These are phyloP conservation scores for Rosa persica DNA, from an alignment of 306 rosid genomes.

Conservation along the genomic window DNA sequence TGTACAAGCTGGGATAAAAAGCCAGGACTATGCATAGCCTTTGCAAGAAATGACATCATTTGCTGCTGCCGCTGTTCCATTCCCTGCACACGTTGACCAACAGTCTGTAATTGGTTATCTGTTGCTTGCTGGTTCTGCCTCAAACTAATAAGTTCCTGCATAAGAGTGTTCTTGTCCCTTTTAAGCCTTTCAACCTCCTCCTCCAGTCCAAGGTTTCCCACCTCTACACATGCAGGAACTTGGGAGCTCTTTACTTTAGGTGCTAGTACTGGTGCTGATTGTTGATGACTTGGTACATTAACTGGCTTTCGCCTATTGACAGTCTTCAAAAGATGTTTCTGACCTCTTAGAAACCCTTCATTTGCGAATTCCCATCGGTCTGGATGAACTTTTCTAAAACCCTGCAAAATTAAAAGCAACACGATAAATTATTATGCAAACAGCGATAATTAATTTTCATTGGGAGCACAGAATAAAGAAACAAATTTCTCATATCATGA, in stretches of 20 bases:
- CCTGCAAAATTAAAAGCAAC: constrained; percentile 44
- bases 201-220: constrained; percentile 51
- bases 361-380: constrained; percentile 72
- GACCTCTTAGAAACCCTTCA: constrained; percentile 62
- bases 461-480: neutral
- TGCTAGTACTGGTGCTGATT: constrained; percentile 29
- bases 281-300: constrained; percentile 38
- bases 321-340: constrained; percentile 52
- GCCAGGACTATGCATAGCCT: constrained; percentile 58
- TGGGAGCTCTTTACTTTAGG: constrained; percentile 40
- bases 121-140: constrained; percentile 61
- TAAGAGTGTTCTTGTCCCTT: constrained; percentile 62
- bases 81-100: constrained; percentile 57
- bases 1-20: constrained; percentile 57
- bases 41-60: constrained; percentile 68
- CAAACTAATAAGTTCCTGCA: constrained; percentile 71
- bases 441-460: neutral
- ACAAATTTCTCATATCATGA: neutral
- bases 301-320: constrained; percentile 50
- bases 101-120: constrained; percentile 53
- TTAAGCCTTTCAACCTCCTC: constrained; percentile 59
- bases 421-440: neutral
- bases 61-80: constrained; percentile 71
- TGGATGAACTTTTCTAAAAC: constrained; percentile 62
- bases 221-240: constrained; percentile 41